phyloP scores from a whole-genome alignment of 2,329 filamentous ascomycete genomes.

The Colletotrichum caudatum region DNA sequence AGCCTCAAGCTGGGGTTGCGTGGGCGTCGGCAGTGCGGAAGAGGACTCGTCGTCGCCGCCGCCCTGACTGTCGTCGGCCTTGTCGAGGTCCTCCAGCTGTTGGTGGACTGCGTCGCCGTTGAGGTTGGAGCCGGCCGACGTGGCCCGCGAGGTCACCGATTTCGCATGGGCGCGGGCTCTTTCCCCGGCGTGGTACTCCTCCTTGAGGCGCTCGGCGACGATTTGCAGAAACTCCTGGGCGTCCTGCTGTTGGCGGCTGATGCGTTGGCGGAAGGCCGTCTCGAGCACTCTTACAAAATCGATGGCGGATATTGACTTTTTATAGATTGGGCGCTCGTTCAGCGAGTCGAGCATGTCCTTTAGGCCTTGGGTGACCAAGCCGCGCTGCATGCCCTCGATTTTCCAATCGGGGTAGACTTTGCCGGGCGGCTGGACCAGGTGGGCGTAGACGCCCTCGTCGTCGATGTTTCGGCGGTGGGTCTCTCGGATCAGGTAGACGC shows the following conservation, averaged over 20 bases:
- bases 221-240: constrained; percentile 98
- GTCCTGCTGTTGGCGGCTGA: constrained; percentile 95
- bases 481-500: constrained; percentile 92
- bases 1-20: constrained; percentile 34
- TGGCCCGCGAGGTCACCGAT: constrained; percentile 46
- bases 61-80: constrained; percentile 36
- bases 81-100: constrained; percentile 48
- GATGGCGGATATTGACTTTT: constrained; percentile 91
- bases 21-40: constrained; percentile 37
- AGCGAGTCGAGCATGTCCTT: constrained; percentile 93
- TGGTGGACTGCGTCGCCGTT: constrained; percentile 47
- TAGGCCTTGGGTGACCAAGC: constrained; percentile 84
- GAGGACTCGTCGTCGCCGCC: constrained; percentile 28
- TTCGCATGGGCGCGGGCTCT: constrained; percentile 74
- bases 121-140: constrained; percentile 32
- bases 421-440: constrained; percentile 64
- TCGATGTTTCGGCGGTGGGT: constrained; percentile 86
- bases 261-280: constrained; percentile 86
- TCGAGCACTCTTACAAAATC: constrained; percentile 87
- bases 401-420: constrained; percentile 68
- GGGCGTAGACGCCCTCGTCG: constrained; percentile 78
- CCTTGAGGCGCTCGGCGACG: constrained; percentile 89
- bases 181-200: constrained; percentile 90
- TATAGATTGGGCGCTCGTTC: constrained; percentile 93
- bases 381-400: constrained; percentile 78